These are phyloP conservation scores for Aspergillus udagawae DNA, from an alignment of 2,329 filamentous ascomycete genomes.

Conservation along the genomic window DNA sequence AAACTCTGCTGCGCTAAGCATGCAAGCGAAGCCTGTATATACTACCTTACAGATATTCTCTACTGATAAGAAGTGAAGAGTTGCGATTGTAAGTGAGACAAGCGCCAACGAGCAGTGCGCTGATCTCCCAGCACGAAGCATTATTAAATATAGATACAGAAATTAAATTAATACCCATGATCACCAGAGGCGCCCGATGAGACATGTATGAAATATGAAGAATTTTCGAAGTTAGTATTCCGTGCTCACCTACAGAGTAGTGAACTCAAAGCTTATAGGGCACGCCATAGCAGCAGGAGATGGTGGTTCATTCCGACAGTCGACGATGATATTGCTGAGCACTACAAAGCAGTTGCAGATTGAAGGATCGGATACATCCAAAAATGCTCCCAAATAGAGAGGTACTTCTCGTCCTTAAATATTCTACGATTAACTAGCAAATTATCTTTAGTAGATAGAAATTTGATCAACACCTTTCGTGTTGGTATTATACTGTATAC, in stretches of 20 bases:
- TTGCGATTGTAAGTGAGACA: not conserved
- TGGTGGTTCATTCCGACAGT: not conserved
- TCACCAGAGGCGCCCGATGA: not conserved
- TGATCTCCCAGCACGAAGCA: not conserved
- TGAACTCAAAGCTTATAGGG: not conserved
- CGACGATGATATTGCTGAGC: not conserved
- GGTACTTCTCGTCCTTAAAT: not conserved
- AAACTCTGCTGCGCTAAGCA: constrained; percentile 2
- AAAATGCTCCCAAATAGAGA: no score
- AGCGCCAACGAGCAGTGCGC: not conserved
- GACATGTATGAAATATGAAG: not conserved
- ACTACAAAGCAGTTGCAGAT: not conserved
- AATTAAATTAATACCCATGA: not conserved
- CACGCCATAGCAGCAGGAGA: not conserved
- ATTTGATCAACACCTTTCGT: no score
- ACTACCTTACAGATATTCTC: not conserved
- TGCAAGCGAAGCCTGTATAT: not conserved
- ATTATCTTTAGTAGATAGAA: not conserved
- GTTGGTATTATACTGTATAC: not conserved
- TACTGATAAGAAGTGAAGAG: not conserved
- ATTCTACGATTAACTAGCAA: not conserved
- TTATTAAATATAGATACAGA: not conserved
- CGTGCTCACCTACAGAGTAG: not conserved
- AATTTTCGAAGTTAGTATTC: not conserved
- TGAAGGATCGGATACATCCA: not conserved